Percentiles rank a stretch among this genome's conserved stretches.
phyloP scores from a whole-genome alignment of 768 basidiomycete genomes.

The Suillus spraguei region DNA sequence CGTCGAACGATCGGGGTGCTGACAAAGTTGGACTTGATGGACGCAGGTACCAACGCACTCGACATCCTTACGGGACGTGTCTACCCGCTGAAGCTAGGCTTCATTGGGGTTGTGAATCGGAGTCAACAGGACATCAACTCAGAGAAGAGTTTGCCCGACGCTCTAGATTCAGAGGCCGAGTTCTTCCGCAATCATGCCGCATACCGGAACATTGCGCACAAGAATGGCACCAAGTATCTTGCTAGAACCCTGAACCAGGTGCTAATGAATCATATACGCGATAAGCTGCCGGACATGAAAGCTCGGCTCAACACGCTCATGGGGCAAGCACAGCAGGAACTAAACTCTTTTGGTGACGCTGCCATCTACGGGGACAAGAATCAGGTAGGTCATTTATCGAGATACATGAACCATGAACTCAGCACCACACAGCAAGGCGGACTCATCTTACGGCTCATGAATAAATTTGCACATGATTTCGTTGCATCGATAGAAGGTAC shows the following conservation, averaged over 20 bases:
- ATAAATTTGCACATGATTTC: constrained; percentile 96
- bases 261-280: constrained; percentile 95
- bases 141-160: constrained; percentile 83
- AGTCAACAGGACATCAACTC: constrained; percentile 97
- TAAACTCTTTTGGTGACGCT: constrained; percentile 94
- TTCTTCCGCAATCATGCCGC: constrained; percentile 91
- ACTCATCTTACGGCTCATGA: constrained; percentile 94
- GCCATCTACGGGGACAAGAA: constrained; percentile 92
- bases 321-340: constrained; percentile 98
- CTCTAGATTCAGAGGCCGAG: constrained; percentile 81
- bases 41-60: constrained; percentile 96
- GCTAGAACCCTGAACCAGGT: constrained; percentile 95
- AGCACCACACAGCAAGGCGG: constrained; percentile 66
- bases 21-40: constrained; percentile 98
- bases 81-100: constrained; percentile 97
- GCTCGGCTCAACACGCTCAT: constrained; percentile 96
- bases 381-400: constrained; percentile 47
- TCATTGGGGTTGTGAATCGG: constrained; percentile 97
- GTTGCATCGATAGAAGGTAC: constrained; percentile 97
- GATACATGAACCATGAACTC: constrained; percentile 14
- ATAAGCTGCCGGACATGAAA: constrained; percentile 99
- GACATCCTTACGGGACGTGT: constrained; percentile 96
- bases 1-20: constrained; percentile 95
- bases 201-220: constrained; percentile 94
- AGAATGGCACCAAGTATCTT: constrained; percentile 95